Evolutionary conservation across 495 filamentous ascomycete species (phyloP), one percentile per base, ranked within the genome.

Genomic region (Trichoderma gamsii): DNA sequence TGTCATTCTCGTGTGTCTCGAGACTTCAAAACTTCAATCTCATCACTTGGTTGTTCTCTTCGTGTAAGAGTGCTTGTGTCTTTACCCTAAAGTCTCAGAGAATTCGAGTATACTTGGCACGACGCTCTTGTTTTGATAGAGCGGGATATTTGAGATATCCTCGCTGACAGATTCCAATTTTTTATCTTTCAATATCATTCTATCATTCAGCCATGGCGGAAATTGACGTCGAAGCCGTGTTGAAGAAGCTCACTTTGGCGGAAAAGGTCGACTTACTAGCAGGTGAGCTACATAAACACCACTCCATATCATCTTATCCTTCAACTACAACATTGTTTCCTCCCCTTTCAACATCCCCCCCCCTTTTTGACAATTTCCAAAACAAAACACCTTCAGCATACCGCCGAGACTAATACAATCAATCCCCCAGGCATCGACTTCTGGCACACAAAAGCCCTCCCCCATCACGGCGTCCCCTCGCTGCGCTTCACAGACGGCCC

Each of bases 401-500:
- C 29, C 1, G 29, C 29, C 29, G 4, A 29, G 56, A n/a, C 52
- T 71, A n/a, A 70, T 66, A 73, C 11, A 52, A 44, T n/a, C 12
- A 51, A 35, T 23, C 29, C 21, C 1, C 18, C 68, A 77, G 88
- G 87, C 44, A 79, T 79, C 66, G 87, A 90, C 72, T 88, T 89
- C 75, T 89, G 88, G 87, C 87, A 89, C 70, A 90, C 87, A 11
- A 82, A 81, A 11, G 66, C 84, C 15, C 75, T 91, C 9, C 82
- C 82, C 4, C 71, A 81, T 23, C 79, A 87, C 43, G 81, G 82
- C 32, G 82, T 91, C 69, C 88, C 88, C 16, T 78, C 86, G 1
- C 72, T 92, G 38, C 87, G 88, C 52, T 82, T 87, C 67, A 88
- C 88, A 27, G 90, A 92, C 73, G 90, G 90, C 3, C 90, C 90